A percentile compares a stretch with the other conserved stretches of the same genome.
These are phyloP conservation scores for Plasmodium vinckei DNA, from an alignment of 169 alveolate genomes.

Conservation along the genomic window DNA sequence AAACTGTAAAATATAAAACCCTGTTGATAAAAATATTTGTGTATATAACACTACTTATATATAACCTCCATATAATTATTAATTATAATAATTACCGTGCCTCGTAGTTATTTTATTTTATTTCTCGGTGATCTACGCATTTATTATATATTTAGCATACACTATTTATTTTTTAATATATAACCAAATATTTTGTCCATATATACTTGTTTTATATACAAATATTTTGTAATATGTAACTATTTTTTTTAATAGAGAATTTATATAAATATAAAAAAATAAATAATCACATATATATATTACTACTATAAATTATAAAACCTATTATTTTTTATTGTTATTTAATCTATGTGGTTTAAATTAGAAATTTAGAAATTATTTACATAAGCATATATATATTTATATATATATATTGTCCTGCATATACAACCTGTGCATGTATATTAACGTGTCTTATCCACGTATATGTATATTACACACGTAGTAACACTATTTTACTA, in stretches of 20 bases:
- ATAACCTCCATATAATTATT: not conserved
- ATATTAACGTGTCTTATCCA: not conserved
- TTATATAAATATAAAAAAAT: not conserved
- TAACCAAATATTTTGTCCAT: slow-evolving; percentile 1
- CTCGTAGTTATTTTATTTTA: slow-evolving; percentile 3
- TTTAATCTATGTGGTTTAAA: not conserved
- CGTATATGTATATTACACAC: not conserved
- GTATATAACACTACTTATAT: not conserved
- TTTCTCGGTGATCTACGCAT: not conserved
- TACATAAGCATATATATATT: not conserved
- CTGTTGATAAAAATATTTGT: not conserved
- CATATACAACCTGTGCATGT: not conserved
- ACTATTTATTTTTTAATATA: not conserved
- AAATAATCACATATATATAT: not conserved
- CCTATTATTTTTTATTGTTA: not conserved
- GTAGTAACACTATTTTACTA: not conserved
- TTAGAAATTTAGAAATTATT: not conserved
- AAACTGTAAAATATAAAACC: not conserved
- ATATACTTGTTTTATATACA: not conserved
- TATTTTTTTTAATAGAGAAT: slow-evolving; percentile 1
- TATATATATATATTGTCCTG: not conserved
- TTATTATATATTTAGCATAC: not conserved
- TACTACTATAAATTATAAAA: not conserved
- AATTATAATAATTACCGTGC: slow-evolving; percentile 18
- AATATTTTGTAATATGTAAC: not conserved